Percentiles rank a stretch among this genome's conserved stretches.
phyloP scores from a whole-genome alignment of 192 early-diverging fungal genomes.

The Gonapodya prolifera region DNA sequence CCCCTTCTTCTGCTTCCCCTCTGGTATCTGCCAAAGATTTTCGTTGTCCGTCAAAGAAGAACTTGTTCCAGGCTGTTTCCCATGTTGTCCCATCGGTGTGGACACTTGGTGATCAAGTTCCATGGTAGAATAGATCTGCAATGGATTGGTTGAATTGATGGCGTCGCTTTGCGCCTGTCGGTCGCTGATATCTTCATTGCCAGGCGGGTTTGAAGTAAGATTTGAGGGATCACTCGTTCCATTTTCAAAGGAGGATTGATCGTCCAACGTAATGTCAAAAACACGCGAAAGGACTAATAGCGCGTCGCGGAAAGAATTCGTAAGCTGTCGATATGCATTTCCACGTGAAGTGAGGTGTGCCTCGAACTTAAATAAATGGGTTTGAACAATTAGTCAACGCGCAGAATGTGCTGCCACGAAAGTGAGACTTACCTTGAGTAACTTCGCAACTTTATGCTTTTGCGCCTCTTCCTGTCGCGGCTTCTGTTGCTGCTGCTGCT shows the following conservation, averaged over 20 bases:
- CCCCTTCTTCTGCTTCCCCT: too few relatives aligned
- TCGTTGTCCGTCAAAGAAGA: too few relatives aligned
- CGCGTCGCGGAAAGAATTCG: not conserved
- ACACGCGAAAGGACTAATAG: not conserved
- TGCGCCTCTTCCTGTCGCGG: too few relatives aligned
- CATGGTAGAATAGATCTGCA: not conserved
- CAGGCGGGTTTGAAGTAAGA: not conserved
- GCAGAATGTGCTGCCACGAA: too few relatives aligned
- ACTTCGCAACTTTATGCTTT: too few relatives aligned
- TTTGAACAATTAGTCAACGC: too few relatives aligned
- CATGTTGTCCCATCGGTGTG: too few relatives aligned
- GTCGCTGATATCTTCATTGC: not conserved
- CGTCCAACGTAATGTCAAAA: not conserved
- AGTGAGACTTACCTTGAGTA: too few relatives aligned
- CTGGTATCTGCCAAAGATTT: not conserved
- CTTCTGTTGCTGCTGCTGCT: too few relatives aligned
- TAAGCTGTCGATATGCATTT: not conserved
- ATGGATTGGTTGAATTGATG: not conserved
- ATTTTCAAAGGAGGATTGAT: too few relatives aligned
- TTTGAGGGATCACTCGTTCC: too few relatives aligned
- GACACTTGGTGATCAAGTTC: not conserved
- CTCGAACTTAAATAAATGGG: not conserved
- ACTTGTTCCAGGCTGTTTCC: too few relatives aligned
- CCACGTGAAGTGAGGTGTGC: not conserved
- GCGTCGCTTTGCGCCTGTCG: not conserved